These are phyloP conservation scores for Komagataella pseudopastoris DNA, from an alignment of 805 yeast species.

Conservation along the genomic window DNA sequence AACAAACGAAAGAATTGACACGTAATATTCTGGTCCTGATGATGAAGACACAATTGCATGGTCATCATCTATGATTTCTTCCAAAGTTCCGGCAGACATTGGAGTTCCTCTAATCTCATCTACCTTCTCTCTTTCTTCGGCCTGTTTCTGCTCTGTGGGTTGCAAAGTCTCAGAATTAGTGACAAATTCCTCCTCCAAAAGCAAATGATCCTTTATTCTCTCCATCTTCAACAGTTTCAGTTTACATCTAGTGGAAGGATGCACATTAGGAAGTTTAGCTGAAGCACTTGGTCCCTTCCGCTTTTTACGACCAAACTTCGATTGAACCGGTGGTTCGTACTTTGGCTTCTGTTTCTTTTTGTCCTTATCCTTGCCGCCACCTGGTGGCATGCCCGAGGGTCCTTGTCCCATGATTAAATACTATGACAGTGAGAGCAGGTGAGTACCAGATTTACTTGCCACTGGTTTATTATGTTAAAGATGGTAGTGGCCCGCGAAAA, in stretches of 20 bases:
- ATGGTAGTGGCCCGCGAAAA: background rate
- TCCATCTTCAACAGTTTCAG: slow-evolving; percentile 84
- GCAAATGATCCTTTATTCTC: slow-evolving; percentile 89
- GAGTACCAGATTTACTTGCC: slow-evolving; percentile 12
- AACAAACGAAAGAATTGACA: slow-evolving; percentile 88
- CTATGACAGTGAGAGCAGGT: background rate
- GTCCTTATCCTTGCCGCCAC: slow-evolving; percentile 17
- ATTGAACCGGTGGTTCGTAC: slow-evolving; percentile 97
- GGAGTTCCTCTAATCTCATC: slow-evolving; percentile 96
- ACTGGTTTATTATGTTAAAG: slow-evolving; percentile 15
- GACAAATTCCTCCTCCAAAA: slow-evolving; percentile 92
- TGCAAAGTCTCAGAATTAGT: slow-evolving; percentile 88
- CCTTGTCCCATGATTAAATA: slow-evolving; percentile 15
- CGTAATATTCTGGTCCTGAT: slow-evolving; percentile 96
- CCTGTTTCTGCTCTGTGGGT: slow-evolving; percentile 93
- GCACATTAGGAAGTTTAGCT: slow-evolving; percentile 71
- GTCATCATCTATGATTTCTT: slow-evolving; percentile 95
- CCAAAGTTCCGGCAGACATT: slow-evolving; percentile 90
- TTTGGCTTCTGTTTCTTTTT: slow-evolving; percentile 79
- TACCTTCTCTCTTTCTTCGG: slow-evolving; percentile 88
- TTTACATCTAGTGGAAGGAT: slow-evolving; percentile 90
- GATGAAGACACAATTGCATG: slow-evolving; percentile 96
- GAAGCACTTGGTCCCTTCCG: slow-evolving; percentile 87
- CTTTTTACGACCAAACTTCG: slow-evolving; percentile 85
- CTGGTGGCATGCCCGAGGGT: slow-evolving; percentile 7